Conservation (phyloP, 2,329 filamentous ascomycete species). For the Cercospora citrullina region DNA sequence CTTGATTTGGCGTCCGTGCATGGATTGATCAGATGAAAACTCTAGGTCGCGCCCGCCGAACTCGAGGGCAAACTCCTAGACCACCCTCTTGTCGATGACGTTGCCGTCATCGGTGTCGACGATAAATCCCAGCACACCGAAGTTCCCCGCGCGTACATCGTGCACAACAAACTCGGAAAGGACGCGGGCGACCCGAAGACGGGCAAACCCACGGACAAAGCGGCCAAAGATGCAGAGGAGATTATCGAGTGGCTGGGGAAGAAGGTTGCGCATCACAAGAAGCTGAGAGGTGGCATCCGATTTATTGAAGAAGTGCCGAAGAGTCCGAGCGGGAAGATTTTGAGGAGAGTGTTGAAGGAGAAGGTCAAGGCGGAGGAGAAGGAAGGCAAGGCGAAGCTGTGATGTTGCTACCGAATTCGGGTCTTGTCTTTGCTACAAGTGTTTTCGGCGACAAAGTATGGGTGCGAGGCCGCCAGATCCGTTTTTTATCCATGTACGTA, state of each 20-base stretch:
- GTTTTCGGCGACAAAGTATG: background rate
- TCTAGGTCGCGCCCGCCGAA: constrained; percentile 47
- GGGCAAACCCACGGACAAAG: constrained; percentile 22
- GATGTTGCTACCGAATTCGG: background rate
- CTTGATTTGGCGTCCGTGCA: background rate
- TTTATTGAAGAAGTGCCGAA: constrained; percentile 52
- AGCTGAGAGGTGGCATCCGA: constrained; percentile 48
- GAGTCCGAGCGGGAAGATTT: constrained; percentile 50
- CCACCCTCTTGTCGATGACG: constrained; percentile 47
- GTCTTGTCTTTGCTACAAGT: background rate
- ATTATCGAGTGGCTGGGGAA: constrained; percentile 46
- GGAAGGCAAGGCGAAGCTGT: constrained; percentile 39
- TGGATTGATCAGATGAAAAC: background rate
- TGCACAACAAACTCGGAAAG: constrained; percentile 41
- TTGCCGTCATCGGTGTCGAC: constrained; percentile 51
- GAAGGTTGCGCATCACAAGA: constrained; percentile 51
- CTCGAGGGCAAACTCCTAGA: constrained; percentile 50
- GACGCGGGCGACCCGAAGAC: constrained; percentile 35
- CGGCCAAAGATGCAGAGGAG: constrained; percentile 42
- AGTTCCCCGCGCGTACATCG: constrained; percentile 49
- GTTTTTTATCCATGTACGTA: background rate
- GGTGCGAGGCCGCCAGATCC: background rate
- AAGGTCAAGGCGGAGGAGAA: constrained; percentile 45
- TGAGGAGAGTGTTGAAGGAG: constrained; percentile 48
- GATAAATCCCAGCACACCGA: constrained; percentile 49